Percentiles rank a stretch among this genome's conserved stretches.
phyloP scores from a whole-genome alignment of 2,329 filamentous ascomycete genomes.

The Fusarium xyrophilum region DNA sequence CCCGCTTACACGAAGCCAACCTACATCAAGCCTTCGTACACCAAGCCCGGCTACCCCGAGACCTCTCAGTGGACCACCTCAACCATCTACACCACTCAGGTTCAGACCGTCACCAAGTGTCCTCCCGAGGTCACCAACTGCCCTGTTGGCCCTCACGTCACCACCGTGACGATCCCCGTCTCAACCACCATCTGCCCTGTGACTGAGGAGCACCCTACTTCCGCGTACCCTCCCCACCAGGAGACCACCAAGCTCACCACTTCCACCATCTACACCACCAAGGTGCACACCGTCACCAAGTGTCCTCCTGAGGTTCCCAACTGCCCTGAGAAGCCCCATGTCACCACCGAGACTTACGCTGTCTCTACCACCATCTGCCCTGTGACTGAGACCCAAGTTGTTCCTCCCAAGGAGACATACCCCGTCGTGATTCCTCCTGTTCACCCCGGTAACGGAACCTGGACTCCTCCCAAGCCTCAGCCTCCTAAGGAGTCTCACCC shows the following conservation, averaged over 20 bases:
- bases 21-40: slow-evolving; percentile 17
- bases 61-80: slow-evolving; percentile 27
- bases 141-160: slow-evolving; percentile 15
- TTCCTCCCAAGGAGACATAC: slow-evolving; percentile 8
- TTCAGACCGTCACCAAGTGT: slow-evolving; percentile 25
- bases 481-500: slow-evolving; percentile 17
- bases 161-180: slow-evolving; percentile 22
- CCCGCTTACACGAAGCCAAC: slow-evolving; percentile 9
- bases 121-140: slow-evolving; percentile 14
- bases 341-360: slow-evolving; percentile 27
- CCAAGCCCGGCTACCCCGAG: slow-evolving; percentile 1
- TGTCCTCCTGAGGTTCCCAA: slow-evolving; percentile 24
- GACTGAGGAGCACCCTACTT: too few relatives aligned
- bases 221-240: too few relatives aligned
- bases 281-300: slow-evolving; percentile 28
- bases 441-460: slow-evolving; percentile 22
- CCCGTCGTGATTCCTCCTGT: slow-evolving; percentile 4
- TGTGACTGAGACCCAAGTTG: slow-evolving; percentile 17
- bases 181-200: slow-evolving; percentile 28
- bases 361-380: slow-evolving; percentile 34
- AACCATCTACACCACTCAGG: slow-evolving; percentile 30
- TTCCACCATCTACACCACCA: slow-evolving; percentile 34
- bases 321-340: slow-evolving; percentile 26
- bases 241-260: slow-evolving; percentile 20
- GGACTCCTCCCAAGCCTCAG: slow-evolving; percentile 21